phyloP scores from a whole-genome alignment of 805 yeast genomes.

The Candida rishiriensis region DNA sequence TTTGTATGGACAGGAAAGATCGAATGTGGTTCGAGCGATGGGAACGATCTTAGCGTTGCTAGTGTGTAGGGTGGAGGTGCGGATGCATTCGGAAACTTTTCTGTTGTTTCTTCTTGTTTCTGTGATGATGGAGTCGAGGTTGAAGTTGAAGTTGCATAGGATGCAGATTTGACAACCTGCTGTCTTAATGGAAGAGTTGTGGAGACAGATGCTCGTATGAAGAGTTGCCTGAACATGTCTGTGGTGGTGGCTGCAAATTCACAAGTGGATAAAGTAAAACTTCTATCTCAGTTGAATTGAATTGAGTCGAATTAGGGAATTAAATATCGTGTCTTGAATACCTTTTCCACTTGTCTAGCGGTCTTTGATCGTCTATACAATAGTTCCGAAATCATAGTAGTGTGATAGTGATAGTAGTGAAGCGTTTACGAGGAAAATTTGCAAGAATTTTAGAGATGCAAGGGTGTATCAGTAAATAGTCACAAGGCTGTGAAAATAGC shows the following conservation, averaged over 20 bases:
- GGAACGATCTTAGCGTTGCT: constrained; percentile 77
- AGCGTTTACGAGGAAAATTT: background rate
- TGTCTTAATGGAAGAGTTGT: background rate
- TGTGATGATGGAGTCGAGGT: background rate
- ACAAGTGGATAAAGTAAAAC: too few species aligned
- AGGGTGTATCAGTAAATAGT: too few species aligned
- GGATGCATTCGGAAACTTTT: constrained; percentile 25
- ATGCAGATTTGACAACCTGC: background rate
- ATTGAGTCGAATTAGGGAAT: background rate
- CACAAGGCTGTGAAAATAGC: too few species aligned
- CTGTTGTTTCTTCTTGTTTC: background rate
- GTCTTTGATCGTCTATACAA: too few species aligned
- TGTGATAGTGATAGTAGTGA: background rate
- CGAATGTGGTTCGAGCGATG: constrained; percentile 81
- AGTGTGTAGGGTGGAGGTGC: constrained; percentile 68
- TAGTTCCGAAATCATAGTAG: too few species aligned
- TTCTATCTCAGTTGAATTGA: background rate
- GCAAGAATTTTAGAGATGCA: too few species aligned
- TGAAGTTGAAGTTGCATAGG: background rate
- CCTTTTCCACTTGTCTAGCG: too few species aligned
- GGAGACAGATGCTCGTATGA: constrained; percentile 1
- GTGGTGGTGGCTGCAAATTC: background rate
- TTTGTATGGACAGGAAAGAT: constrained; percentile 71
- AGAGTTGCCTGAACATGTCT: background rate
- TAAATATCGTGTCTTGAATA: too few species aligned